phyloP scores from a whole-genome alignment of 1,139 yeast species.

The Candida tetrigidarum region DNA sequence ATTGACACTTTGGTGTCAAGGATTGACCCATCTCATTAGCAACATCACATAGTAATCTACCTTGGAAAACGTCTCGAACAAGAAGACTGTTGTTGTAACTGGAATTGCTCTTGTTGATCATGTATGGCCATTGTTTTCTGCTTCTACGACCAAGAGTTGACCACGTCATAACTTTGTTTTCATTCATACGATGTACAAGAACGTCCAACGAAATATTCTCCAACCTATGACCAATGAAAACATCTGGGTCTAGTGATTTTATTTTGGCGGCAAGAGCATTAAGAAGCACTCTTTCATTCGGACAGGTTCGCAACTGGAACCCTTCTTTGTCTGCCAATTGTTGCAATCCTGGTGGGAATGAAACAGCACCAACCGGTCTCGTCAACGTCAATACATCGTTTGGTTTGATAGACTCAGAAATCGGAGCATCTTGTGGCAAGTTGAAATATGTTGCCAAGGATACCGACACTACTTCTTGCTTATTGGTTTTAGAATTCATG shows the following conservation, averaged over 20 bases:
- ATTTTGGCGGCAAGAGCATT: conserved; percentile 75
- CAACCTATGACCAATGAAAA: conserved; percentile 83
- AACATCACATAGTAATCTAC: conserved; percentile 89
- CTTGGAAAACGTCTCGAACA: conserved; percentile 75
- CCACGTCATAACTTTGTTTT: conserved; percentile 74
- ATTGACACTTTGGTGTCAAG: conserved; percentile 86
- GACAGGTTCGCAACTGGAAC: conserved; percentile 57
- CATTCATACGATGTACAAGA: conserved; percentile 80
- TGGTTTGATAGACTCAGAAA: conserved; percentile 58
- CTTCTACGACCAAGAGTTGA: conserved; percentile 84
- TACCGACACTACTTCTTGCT: conserved; percentile 87
- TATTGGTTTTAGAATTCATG: conserved; percentile 70
- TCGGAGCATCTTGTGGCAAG: conserved; percentile 75
- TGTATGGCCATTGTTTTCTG: conserved; percentile 77
- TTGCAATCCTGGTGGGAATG: conserved; percentile 77
- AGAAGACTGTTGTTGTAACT: conserved; percentile 53
- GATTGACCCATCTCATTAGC: conserved; percentile 97
- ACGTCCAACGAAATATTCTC: conserved; percentile 83
- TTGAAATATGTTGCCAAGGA: conserved; percentile 70
- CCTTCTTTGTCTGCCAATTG: conserved; percentile 56
- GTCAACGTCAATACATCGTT: conserved; percentile 67
- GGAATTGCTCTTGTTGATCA: conserved; percentile 47
- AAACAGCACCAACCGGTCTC: conserved; percentile 66
- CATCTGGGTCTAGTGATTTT: conserved; percentile 84
- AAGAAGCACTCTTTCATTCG: conserved; percentile 74